Percentiles rank a stretch among this genome's conserved stretches.
These are phyloP conservation scores for Paramecium bursaria DNA, from an alignment of 73 alveolate species.

Conservation along the genomic window DNA sequence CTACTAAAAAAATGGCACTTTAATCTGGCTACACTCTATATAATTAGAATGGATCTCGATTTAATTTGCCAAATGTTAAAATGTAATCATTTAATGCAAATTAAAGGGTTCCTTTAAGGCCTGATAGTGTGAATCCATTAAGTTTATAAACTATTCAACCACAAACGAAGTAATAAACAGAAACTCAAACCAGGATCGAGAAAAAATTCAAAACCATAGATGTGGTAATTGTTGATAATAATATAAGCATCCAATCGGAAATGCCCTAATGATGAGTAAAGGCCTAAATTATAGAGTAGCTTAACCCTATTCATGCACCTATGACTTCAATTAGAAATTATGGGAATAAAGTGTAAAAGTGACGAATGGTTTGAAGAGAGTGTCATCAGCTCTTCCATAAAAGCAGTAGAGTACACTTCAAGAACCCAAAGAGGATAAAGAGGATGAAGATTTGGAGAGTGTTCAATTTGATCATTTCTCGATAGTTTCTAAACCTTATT, in stretches of 20 bases:
- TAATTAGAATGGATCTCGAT: background rate
- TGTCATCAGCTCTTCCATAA: conserved; percentile 25
- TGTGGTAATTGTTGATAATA: conserved; percentile 8
- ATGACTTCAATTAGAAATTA: conserved; percentile 22
- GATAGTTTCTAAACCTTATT: conserved; percentile 19
- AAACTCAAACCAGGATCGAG: background rate
- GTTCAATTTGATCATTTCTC: too few relatives aligned
- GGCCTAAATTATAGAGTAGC: conserved; percentile 34
- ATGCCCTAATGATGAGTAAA: conserved; percentile 55
- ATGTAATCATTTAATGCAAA: background rate
- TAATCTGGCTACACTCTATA: conserved; percentile 15
- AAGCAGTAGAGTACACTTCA: too few relatives aligned
- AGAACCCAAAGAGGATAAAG: conserved; percentile 1
- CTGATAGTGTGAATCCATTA: background rate
- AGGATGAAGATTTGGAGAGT: background rate
- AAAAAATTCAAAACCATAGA: background rate
- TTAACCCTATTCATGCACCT: conserved; percentile 35
- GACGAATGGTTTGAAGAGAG: conserved; percentile 46
- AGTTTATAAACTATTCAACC: background rate
- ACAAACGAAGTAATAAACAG: background rate
- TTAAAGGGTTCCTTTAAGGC: background rate
- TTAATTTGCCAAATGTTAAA: conserved; percentile 16
- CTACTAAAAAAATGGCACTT: background rate
- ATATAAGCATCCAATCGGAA: conserved; percentile 19
- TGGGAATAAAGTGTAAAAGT: conserved; percentile 43